These are phyloP conservation scores for Pisolithus thermaeus DNA, from an alignment of 1,284 basidiomycete species.

Conservation along the genomic window DNA sequence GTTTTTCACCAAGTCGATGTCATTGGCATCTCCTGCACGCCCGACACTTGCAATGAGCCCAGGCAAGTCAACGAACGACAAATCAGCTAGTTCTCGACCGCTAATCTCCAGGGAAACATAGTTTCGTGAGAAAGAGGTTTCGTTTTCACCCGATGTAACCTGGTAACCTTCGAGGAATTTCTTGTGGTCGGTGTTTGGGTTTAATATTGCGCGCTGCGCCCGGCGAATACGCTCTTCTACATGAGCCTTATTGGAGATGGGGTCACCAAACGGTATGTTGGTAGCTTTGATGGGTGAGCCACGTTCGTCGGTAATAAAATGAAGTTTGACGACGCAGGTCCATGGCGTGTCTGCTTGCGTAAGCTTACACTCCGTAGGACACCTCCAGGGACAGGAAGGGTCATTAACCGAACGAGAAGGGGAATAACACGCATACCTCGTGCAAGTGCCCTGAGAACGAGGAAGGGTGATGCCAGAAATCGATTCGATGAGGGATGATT, in stretches of 20 bases:
- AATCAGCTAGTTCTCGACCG: constrained; percentile 58
- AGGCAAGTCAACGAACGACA: constrained; percentile 48
- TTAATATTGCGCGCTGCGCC: constrained; percentile 63
- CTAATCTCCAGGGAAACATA: constrained; percentile 56
- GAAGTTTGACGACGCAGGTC: constrained; percentile 50
- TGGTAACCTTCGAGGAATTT: constrained; percentile 37
- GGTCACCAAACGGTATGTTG: constrained; percentile 43
- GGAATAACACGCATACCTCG: too few relatives aligned
- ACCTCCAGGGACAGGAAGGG: too few relatives aligned
- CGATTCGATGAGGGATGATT: too few relatives aligned
- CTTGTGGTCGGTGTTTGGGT: constrained; percentile 35
- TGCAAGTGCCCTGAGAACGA: too few relatives aligned
- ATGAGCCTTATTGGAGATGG: constrained; percentile 41
- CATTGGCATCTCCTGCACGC: constrained; percentile 38
- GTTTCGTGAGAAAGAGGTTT: constrained; percentile 52
- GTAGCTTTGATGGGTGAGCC: constrained; percentile 29
- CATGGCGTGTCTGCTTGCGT: too few relatives aligned
- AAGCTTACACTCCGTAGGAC: too few relatives aligned
- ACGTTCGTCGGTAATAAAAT: constrained; percentile 37
- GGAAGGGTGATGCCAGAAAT: too few relatives aligned
- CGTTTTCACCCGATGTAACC: constrained; percentile 21
- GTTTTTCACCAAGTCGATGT: constrained; percentile 51
- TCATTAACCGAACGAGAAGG: too few relatives aligned
- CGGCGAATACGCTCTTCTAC: constrained; percentile 58
- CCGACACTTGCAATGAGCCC: constrained; percentile 58